phyloP scores from a whole-genome alignment of 305 asterid genomes.

The Caryopteris hybrid region DNA sequence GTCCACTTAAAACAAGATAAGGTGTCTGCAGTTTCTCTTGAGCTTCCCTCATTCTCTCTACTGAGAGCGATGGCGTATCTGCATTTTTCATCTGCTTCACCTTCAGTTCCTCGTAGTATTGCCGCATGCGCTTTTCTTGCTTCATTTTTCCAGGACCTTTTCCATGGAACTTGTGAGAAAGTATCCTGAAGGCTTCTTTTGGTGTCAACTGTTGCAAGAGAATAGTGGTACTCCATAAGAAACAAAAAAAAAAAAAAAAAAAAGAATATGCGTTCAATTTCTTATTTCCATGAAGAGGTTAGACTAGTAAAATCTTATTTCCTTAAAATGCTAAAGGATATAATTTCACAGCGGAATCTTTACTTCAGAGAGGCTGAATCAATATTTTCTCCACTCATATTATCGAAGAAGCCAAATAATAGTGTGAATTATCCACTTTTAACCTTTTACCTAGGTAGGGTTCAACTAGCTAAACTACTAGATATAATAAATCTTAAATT shows the following conservation, averaged over 20 bases:
- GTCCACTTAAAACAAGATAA: constrained; percentile 74
- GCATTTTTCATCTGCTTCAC: constrained; percentile 90
- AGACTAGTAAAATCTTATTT: not conserved
- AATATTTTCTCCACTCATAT: too few species aligned
- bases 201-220: constrained; percentile 70
- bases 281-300: not conserved
- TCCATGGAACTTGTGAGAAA: constrained; percentile 94
- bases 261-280: not conserved
- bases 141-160: constrained; percentile 97
- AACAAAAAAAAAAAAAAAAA: too few species aligned
- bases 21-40: constrained; percentile 69
- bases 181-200: constrained; percentile 81
- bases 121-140: constrained; percentile 88
- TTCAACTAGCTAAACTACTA: not conserved
- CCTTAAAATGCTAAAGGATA: not conserved
- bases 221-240: constrained; percentile 7
- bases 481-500: not conserved
- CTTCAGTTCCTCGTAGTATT: constrained; percentile 86
- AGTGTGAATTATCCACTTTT: not conserved
- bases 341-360: not conserved
- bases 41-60: constrained; percentile 89
- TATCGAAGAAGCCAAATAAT: not conserved
- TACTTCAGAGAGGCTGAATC: not conserved
- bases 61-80: constrained; percentile 90
- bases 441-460: not conserved